phyloP scores from a whole-genome alignment of 2,329 filamentous ascomycete genomes.

The Camptophora hylomeconis region DNA sequence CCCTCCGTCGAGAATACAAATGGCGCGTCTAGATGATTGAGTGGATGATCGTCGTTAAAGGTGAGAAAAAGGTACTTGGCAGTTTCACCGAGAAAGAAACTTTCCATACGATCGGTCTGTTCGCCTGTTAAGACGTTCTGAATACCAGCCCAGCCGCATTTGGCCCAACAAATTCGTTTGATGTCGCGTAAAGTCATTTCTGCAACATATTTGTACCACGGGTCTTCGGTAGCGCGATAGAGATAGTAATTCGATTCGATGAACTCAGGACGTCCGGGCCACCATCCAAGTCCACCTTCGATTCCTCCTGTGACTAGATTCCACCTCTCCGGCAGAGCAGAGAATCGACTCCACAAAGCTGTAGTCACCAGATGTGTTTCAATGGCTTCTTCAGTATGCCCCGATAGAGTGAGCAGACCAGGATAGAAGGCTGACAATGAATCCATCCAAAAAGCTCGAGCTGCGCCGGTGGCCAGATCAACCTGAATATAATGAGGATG shows the following conservation, averaged over 20 bases:
- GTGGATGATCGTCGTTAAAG: conserved; percentile 71
- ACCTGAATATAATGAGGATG: conserved; percentile 90
- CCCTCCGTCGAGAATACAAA: conserved; percentile 95
- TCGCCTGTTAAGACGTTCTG: conserved; percentile 73
- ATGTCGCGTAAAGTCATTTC: conserved; percentile 93
- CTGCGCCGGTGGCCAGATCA: conserved; percentile 75
- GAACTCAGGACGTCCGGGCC: conserved; percentile 90
- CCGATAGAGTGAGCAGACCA: conserved; percentile 71
- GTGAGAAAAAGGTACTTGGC: conserved; percentile 90
- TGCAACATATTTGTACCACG: conserved; percentile 90
- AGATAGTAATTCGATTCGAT: conserved; percentile 94
- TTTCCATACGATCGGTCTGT: conserved; percentile 91
- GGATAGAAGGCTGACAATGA: conserved; percentile 93
- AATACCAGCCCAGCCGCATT: conserved; percentile 86
- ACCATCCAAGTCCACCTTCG: conserved; percentile 82
- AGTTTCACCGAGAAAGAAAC: conserved; percentile 94
- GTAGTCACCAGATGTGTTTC: conserved; percentile 83
- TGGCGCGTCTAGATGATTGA: conserved; percentile 75
- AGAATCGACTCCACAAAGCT: conserved; percentile 86
- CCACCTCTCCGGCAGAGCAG: conserved; percentile 90
- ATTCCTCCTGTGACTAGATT: conserved; percentile 72
- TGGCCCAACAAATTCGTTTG: conserved; percentile 72
- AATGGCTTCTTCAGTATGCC: conserved; percentile 80
- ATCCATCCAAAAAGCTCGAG: conserved; percentile 88
- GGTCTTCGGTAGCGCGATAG: conserved; percentile 85